Evolutionary conservation across 2,329 filamentous ascomycete genomes (phyloP).

Genomic region (Colletotrichum sp.): DNA sequence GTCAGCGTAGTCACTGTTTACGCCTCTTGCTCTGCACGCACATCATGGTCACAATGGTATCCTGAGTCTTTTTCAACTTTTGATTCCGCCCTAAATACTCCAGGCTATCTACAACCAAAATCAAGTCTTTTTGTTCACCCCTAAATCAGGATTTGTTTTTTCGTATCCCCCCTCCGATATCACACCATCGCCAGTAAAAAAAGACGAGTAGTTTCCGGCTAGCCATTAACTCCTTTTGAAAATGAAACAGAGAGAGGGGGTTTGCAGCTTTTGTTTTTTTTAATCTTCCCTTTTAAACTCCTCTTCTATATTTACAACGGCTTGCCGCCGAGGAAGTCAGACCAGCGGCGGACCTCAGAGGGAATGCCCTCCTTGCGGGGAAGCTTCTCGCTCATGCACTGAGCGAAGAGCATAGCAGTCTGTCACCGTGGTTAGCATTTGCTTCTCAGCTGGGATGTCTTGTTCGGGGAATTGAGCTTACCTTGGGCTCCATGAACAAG

Average conservation of each 20-base stretch:
- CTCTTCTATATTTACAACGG: conserved; percentile 61
- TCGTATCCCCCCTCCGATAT: not conserved
- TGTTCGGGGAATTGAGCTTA: conserved; percentile 40
- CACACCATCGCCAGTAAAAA: not conserved
- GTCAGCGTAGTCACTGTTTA: not conserved
- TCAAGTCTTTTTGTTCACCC: not conserved
- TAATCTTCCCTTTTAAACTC: not conserved
- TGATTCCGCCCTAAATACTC: not conserved
- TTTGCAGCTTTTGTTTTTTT: not conserved
- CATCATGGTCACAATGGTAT: not conserved
- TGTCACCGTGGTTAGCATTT: conserved; percentile 46
- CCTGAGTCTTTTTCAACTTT: not conserved
- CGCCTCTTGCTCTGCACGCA: not conserved
- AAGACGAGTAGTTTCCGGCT: conserved; percentile 5
- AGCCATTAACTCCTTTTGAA: conserved; percentile 3
- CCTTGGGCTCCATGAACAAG: conserved; percentile 98
- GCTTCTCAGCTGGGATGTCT: not conserved
- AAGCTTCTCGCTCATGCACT: conserved; percentile 96
- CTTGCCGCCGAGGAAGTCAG: conserved; percentile 90
- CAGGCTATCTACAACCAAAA: not conserved
- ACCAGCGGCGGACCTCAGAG: conserved; percentile 90
- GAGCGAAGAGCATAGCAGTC: conserved; percentile 95
- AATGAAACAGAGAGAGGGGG: not conserved
- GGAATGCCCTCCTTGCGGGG: conserved; percentile 89
- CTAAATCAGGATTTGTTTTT: not conserved